phyloP scores from a whole-genome alignment of 1,139 yeast genomes.

The Saccharomyces hybrid region DNA sequence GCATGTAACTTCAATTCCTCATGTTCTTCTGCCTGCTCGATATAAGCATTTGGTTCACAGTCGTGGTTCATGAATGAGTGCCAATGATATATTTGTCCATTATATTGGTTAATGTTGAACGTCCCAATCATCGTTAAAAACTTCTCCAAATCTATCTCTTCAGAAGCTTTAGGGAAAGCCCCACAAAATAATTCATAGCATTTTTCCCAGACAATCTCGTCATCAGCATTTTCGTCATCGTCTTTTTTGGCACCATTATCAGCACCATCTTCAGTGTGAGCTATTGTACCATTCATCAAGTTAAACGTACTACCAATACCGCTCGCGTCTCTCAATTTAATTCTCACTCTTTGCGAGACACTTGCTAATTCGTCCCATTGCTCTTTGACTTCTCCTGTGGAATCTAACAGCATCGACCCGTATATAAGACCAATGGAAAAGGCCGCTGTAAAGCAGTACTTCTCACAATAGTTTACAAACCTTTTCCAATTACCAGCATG shows the following conservation, averaged over 20 bases:
- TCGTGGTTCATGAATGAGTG: constrained; percentile 72
- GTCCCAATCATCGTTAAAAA: constrained; percentile 60
- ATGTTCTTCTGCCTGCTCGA: constrained; percentile 40
- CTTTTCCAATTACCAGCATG: constrained; percentile 44
- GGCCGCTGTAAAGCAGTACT: constrained; percentile 62
- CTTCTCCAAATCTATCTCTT: constrained; percentile 42
- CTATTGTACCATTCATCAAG: constrained; percentile 41
- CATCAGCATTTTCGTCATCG: constrained; percentile 39
- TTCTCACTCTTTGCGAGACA: constrained; percentile 60
- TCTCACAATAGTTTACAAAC: constrained; percentile 55
- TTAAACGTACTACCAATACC: constrained; percentile 48
- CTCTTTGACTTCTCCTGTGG: constrained; percentile 35
- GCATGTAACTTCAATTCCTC: constrained; percentile 58
- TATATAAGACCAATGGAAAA: constrained; percentile 56
- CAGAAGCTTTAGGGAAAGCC: constrained; percentile 39
- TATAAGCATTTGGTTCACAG: constrained; percentile 65
- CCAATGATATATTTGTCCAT: constrained; percentile 51
- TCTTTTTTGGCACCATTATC: constrained; percentile 27
- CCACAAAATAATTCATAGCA: constrained; percentile 46
- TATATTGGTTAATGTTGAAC: constrained; percentile 65
- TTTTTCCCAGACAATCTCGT: constrained; percentile 50
- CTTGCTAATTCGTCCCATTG: constrained; percentile 61
- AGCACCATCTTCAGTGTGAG: constrained; percentile 3
- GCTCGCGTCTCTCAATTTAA: constrained; percentile 51
- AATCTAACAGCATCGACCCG: constrained; percentile 44